Base-by-base conservation (phyloP, 257 asterid genomes). In the Ilex asprella region DNA sequence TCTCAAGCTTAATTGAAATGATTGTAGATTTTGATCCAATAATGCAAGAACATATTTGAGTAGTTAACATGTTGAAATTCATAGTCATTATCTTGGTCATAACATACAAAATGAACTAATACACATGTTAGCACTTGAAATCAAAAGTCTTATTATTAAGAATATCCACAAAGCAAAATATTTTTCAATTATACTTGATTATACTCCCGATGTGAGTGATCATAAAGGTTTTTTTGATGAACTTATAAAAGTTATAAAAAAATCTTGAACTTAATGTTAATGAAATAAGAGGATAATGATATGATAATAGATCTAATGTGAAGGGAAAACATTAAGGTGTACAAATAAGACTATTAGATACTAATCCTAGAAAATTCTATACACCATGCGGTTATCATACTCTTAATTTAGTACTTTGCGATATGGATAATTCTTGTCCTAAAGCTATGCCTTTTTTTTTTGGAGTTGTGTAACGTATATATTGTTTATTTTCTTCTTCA, bases 161-260 rank as follows among this genome's bases (percentile, higher is more conserved):
- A 7, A 16, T 15, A 12, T 49, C 11, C 6, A 50, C 6, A 12
- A 44, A 7, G 30, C 53, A 30, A 41, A 69, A 27, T 55, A 62
- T 63, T 62, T 61, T 12, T 67, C 46, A 32, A 10, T 60, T 4
- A 51, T 67, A 31, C 67, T 67, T 51, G 67, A 59, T 66, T 68
- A n/a, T n/a, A n/a, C n/a, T n/a, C n/a, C n/a, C n/a, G n/a, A n/a
- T n/a, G n/a, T n/a, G n/a, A n/a, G n/a, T 62, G 32, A 56, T 58
- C 16, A 44, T 55, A 16, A 14, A 9, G 12, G 55, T 10, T 10
- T 50, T 50, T 50, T 50, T 6, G 12, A 50, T n/a, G 16, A 50
- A n/a, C 55, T 50, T 50, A 10, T 12, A n/a, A 10, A 59, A 52
- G 55, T 13, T 6, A 2, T 51, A n/a, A 12, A 7, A 32, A 12